A percentile compares a stretch with the other conserved stretches of the same genome.
These are phyloP conservation scores for Hansenula sp. DNA, from an alignment of 1,139 yeast species.

Conservation along the genomic window DNA sequence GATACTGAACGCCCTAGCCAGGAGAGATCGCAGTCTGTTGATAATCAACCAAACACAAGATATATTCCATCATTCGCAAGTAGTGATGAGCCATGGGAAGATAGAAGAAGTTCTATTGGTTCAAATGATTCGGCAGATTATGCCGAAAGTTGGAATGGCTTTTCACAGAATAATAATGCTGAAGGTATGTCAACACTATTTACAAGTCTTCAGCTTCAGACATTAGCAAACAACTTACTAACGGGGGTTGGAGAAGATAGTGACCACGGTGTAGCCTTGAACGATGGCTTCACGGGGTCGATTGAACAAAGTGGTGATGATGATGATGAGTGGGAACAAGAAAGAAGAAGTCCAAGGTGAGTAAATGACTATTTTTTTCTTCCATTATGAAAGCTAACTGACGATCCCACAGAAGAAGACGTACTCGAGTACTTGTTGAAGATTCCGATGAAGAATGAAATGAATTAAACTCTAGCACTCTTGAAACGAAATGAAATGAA, in stretches of 20 bases:
- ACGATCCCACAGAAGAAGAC: conserved; percentile 2
- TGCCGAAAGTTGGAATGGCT: neutral
- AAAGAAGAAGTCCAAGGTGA: neutral
- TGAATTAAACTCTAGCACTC: no score
- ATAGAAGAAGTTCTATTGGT: neutral
- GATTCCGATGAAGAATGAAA: neutral
- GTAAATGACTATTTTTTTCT: conserved; percentile 5
- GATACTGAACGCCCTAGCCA: neutral
- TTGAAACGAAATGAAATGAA: no score
- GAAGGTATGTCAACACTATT: no score
- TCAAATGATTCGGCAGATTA: neutral
- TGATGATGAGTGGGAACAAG: conserved; percentile 2
- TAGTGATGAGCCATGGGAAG: conserved; percentile 2
- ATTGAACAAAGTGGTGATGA: neutral
- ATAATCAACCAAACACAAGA: neutral
- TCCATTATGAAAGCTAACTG: no score
- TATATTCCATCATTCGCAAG: neutral
- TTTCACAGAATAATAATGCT: neutral
- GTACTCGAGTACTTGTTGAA: neutral
- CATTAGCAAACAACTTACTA: no score
- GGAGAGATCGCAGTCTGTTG: neutral
- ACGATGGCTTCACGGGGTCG: neutral
- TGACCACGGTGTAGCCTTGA: neutral
- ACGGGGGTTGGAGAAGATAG: neutral
- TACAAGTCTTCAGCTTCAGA: no score